Evolutionary conservation across 768 basidiomycete genomes (phyloP).

Genomic region (Agaricus blazei): DNA sequence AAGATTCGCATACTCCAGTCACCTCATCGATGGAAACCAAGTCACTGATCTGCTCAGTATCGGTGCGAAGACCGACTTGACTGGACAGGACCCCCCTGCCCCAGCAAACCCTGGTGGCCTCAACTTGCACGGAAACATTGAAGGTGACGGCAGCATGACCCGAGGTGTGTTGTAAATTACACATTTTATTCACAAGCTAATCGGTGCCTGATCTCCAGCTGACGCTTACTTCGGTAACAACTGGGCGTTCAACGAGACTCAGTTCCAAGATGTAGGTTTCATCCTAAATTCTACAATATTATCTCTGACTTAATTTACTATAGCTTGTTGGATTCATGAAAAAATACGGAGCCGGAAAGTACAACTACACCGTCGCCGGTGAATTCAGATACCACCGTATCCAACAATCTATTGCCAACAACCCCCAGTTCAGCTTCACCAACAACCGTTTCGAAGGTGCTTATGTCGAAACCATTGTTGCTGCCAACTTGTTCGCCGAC

Average conservation of each 20-base stretch:
- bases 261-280: slow-evolving; percentile 13
- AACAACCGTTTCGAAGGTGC: slow-evolving; percentile 13
- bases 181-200: neutral
- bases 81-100: slow-evolving; percentile 13
- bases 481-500: slow-evolving; percentile 15
- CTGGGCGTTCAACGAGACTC: slow-evolving; percentile 17
- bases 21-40: slow-evolving; percentile 16
- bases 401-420: slow-evolving; percentile 17
- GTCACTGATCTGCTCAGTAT: slow-evolving; percentile 16
- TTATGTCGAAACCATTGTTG: slow-evolving; percentile 14
- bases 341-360: slow-evolving; percentile 16
- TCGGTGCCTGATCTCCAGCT: neutral
- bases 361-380: slow-evolving; percentile 14
- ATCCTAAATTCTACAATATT: too few relatives aligned
- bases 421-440: slow-evolving; percentile 14
- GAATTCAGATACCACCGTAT: slow-evolving; percentile 14
- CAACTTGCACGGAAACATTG: slow-evolving; percentile 16
- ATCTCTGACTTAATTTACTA: neutral
- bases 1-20: slow-evolving; percentile 14
- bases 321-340: slow-evolving; percentile 15
- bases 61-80: slow-evolving; percentile 14
- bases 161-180: neutral
- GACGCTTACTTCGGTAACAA: slow-evolving; percentile 18
- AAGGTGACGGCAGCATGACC: slow-evolving; percentile 15
- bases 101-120: slow-evolving; percentile 18